phyloP scores from a whole-genome alignment of 1,139 yeast species.

The Blastobotrys indianensis region DNA sequence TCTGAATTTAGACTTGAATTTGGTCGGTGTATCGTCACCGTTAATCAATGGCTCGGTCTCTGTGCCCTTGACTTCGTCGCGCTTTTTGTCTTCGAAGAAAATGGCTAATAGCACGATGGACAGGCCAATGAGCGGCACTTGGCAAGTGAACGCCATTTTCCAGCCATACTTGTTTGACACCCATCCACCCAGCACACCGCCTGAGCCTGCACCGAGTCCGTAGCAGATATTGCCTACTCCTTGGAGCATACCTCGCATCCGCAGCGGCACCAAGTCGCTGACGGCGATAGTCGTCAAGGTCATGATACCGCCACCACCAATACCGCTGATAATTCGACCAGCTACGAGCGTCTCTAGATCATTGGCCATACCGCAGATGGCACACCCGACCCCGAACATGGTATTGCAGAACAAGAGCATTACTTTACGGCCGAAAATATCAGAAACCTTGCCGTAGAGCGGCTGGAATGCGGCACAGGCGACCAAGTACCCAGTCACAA shows the following conservation, averaged over 20 bases:
- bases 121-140: constrained; percentile 56
- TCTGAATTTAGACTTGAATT: neutral
- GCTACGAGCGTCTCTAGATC: constrained; percentile 44
- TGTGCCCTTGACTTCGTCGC: neutral
- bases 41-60: neutral
- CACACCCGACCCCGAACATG: constrained; percentile 50
- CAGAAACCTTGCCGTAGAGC: constrained; percentile 77
- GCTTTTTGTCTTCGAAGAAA: constrained; percentile 8
- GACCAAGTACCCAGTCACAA: constrained; percentile 55
- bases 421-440: constrained; percentile 72
- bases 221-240: constrained; percentile 59
- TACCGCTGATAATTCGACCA: constrained; percentile 57
- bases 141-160: constrained; percentile 60
- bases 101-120: constrained; percentile 40
- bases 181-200: constrained; percentile 67
- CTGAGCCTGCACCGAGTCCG: constrained; percentile 66
- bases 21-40: neutral
- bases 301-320: constrained; percentile 61
- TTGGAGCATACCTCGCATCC: constrained; percentile 55
- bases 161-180: constrained; percentile 72
- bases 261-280: constrained; percentile 52
- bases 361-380: constrained; percentile 45
- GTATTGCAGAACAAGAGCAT: constrained; percentile 45
- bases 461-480: constrained; percentile 68
- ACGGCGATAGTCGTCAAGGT: constrained; percentile 50